Evolutionary conservation across 352 stramenopile genomes (phyloP).

Genomic region (Phytophthora megakarya): DNA sequence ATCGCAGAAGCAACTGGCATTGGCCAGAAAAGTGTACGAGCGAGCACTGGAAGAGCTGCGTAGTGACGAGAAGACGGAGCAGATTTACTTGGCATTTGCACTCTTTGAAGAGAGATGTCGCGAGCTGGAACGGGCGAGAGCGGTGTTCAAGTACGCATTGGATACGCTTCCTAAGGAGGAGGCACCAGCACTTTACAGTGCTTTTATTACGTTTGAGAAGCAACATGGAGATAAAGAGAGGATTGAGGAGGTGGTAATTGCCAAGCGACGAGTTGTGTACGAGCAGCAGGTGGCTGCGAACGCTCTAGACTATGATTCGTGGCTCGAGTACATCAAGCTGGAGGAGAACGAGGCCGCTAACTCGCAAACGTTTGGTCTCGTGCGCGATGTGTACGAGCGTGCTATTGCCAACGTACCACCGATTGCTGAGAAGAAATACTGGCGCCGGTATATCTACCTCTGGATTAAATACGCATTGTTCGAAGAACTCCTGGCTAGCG

Average conservation of each 20-base stretch:
- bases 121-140: slow-evolving; percentile 91
- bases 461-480: slow-evolving; percentile 99
- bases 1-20: slow-evolving; percentile 91
- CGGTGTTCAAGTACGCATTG: slow-evolving; percentile 88
- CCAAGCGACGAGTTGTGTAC: slow-evolving; percentile 95
- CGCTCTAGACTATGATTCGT: slow-evolving; percentile 97
- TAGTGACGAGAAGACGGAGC: slow-evolving; percentile 78
- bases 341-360: slow-evolving; percentile 90
- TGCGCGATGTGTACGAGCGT: slow-evolving; percentile 96
- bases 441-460: slow-evolving; percentile 99
- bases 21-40: slow-evolving; percentile 95
- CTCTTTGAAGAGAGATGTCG: slow-evolving; percentile 98
- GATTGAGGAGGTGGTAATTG: slow-evolving; percentile 96
- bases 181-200: slow-evolving; percentile 94
- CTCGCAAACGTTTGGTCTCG: slow-evolving; percentile 59
- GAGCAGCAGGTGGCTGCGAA: slow-evolving; percentile 91
- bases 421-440: slow-evolving; percentile 96
- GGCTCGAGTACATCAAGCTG: slow-evolving; percentile 99
- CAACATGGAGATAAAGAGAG: slow-evolving; percentile 96
- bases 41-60: slow-evolving; percentile 92
- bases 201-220: slow-evolving; percentile 99
- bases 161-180: slow-evolving; percentile 85
- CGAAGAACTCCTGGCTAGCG: slow-evolving; percentile 93
- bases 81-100: slow-evolving; percentile 95
- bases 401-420: slow-evolving; percentile 95